A percentile compares a stretch with the other conserved stretches of the same genome.
Evolutionary conservation across 352 stramenopile species (phyloP).

Genomic region (Thalassiosira gravida): DNA sequence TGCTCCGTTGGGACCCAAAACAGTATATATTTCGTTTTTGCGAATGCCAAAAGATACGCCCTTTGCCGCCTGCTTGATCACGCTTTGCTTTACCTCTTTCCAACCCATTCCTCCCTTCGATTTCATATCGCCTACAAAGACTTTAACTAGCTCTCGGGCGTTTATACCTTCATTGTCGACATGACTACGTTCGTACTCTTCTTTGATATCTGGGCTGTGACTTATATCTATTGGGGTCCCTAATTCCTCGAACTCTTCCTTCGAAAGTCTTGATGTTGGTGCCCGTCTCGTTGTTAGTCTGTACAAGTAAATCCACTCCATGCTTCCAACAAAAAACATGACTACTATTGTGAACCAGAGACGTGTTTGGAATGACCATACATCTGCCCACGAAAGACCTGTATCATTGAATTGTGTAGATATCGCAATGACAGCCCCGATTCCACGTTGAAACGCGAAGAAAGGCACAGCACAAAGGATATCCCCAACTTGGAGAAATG

Average conservation of each 20-base stretch:
- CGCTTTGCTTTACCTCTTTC: conserved; percentile 41
- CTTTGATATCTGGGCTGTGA: neutral
- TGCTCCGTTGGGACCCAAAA: conserved; percentile 91
- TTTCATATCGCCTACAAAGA: conserved; percentile 26
- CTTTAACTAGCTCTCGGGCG: conserved; percentile 45
- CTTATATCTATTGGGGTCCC: neutral
- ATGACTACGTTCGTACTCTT: conserved; percentile 19
- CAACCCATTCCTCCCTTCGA: conserved; percentile 10
- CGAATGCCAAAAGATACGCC: conserved; percentile 89
- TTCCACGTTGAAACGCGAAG: conserved; percentile 46
- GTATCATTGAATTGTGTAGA: conserved; percentile 37
- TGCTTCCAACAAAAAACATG: conserved; percentile 39
- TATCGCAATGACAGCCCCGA: conserved; percentile 34
- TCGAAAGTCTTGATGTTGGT: conserved; percentile 26
- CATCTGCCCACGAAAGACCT: conserved; percentile 31
- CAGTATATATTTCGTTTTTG: conserved; percentile 90
- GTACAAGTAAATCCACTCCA: conserved; percentile 49
- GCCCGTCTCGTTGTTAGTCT: conserved; percentile 29
- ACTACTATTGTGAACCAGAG: conserved; percentile 40
- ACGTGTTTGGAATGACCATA: conserved; percentile 45
- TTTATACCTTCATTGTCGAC: conserved; percentile 43
- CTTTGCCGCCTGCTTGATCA: neutral
- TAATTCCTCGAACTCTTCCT: neutral
- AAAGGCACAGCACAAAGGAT: conserved; percentile 43
- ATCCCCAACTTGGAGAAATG: neutral